phyloP scores from a whole-genome alignment of 495 filamentous ascomycete species.

The Xylaria sp. region DNA sequence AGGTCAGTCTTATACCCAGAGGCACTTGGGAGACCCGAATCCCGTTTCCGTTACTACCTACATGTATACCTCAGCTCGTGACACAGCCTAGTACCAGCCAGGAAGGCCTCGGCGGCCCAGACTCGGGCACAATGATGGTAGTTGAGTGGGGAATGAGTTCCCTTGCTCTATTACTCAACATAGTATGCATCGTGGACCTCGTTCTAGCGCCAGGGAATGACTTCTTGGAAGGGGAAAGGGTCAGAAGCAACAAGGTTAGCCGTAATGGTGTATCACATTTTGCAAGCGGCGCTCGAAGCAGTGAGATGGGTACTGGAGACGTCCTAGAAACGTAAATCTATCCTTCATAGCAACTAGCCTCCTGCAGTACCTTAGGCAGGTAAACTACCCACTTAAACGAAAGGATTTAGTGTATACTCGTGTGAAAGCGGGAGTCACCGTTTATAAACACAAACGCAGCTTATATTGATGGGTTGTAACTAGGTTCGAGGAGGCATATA shows the following conservation, averaged over 20 bases:
- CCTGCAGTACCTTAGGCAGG: slow-evolving; percentile 14
- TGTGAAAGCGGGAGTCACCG: background rate
- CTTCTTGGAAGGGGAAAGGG: background rate
- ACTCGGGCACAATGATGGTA: slow-evolving; percentile 10
- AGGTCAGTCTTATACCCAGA: slow-evolving; percentile 14
- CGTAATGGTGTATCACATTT: background rate
- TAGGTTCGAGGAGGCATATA: background rate
- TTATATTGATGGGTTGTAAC: background rate
- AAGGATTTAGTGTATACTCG: background rate
- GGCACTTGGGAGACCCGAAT: background rate
- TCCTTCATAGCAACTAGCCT: slow-evolving; percentile 20
- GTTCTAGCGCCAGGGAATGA: slow-evolving; percentile 14
- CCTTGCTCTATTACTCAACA: background rate
- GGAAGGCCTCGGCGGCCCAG: slow-evolving; percentile 12
- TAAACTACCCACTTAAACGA: background rate
- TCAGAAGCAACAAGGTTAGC: background rate
- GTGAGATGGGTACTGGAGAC: slow-evolving; percentile 11
- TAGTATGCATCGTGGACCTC: slow-evolving; percentile 13
- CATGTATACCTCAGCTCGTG: slow-evolving; percentile 14
- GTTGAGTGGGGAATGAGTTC: slow-evolving; percentile 13
- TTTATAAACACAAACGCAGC: background rate
- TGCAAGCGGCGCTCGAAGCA: background rate
- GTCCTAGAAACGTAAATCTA: slow-evolving; percentile 15
- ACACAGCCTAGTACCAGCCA: slow-evolving; percentile 20
- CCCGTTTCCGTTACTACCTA: background rate